A percentile compares a stretch with the other conserved stretches of the same genome.
Conservation (phyloP, 1,139 yeast species). For the Kodamaea sp. region DNA sequence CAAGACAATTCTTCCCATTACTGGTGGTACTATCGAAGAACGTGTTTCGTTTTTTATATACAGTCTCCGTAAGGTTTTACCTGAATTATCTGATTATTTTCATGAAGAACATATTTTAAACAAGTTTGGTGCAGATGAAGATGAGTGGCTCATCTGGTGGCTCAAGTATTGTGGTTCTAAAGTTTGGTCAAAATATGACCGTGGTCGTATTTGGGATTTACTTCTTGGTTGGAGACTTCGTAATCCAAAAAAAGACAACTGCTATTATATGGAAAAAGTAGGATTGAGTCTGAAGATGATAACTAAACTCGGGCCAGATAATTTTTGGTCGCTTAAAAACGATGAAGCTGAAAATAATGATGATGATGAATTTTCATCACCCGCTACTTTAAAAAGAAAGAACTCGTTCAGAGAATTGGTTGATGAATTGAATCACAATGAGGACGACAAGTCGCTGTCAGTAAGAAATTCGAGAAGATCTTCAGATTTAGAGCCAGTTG, state of each 20-base stretch:
- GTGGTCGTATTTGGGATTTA: conserved; percentile 89
- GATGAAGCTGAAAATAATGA: conserved; percentile 9
- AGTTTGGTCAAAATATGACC: conserved; percentile 74
- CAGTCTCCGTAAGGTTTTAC: conserved; percentile 59
- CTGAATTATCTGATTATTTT: conserved; percentile 73
- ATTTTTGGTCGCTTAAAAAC: conserved; percentile 36
- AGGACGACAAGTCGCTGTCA: conserved; percentile 16
- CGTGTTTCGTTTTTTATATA: conserved; percentile 71
- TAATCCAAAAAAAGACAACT: conserved; percentile 29
- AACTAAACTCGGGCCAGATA: conserved; percentile 42
- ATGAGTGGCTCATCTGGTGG: conserved; percentile 96
- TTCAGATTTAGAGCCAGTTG: conserved; percentile 22
- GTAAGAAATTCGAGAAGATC: conserved; percentile 14
- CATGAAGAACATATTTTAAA: conserved; percentile 76
- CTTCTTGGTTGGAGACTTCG: conserved; percentile 73
- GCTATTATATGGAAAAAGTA: conserved; percentile 34
- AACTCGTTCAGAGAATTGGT: conserved; percentile 35
- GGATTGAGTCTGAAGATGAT: conserved; percentile 19
- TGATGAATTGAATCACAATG: conserved; percentile 21
- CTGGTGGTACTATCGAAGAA: conserved; percentile 68
- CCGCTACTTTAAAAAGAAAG: conserved; percentile 8
- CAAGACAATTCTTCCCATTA: conserved; percentile 43
- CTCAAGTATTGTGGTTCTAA: conserved; percentile 88
- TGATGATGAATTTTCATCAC: conserved; percentile 3
- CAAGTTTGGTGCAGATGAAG: conserved; percentile 62